A percentile compares a stretch with the other conserved stretches of the same genome.
Conservation (phyloP, 2,329 filamentous ascomycete genomes). For the Xylariaceae sp. region DNA sequence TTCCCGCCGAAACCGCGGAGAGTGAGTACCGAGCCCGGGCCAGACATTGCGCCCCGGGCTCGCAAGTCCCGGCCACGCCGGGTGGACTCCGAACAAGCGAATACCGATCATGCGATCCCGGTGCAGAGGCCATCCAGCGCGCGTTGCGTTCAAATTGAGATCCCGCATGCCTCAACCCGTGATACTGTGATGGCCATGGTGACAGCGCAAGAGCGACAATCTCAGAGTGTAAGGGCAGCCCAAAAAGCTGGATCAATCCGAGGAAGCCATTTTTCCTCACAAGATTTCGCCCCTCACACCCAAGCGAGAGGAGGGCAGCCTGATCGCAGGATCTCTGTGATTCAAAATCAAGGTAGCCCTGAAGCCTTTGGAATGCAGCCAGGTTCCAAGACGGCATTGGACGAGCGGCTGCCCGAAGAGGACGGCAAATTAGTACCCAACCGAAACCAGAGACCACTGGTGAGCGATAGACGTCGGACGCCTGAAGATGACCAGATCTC, state of each 20-base stretch:
- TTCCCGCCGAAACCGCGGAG: conserved; percentile 19
- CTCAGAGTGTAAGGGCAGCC: conserved; percentile 14
- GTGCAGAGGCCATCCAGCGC: conserved; percentile 15
- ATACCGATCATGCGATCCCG: conserved; percentile 10
- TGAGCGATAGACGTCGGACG: conserved; percentile 4
- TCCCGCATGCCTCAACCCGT: conserved; percentile 8
- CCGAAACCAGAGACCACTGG: conserved; percentile 5
- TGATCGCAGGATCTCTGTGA: conserved; percentile 7
- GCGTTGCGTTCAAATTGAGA: conserved; percentile 17
- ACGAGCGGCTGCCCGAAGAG: conserved; percentile 3
- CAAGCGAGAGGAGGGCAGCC: conserved; percentile 4
- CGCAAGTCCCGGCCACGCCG: conserved; percentile 9
- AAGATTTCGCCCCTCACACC: conserved; percentile 2
- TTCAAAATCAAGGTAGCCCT: conserved; percentile 8
- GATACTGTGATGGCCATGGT: conserved; percentile 20
- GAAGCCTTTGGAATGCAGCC: conserved; percentile 13
- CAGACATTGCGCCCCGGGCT: conserved; percentile 19
- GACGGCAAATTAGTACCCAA: conserved; percentile 1
- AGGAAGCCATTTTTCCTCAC: not conserved
- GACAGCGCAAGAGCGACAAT: conserved; percentile 20
- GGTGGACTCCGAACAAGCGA: too few relatives aligned
- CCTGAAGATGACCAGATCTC: conserved; percentile 24
- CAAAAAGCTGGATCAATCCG: conserved; percentile 10
- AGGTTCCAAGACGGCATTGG: not conserved
- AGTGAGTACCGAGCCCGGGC: conserved; percentile 18